phyloP scores from a whole-genome alignment of 2,329 filamentous ascomycete species.

The Exophiala xenobiotica region DNA sequence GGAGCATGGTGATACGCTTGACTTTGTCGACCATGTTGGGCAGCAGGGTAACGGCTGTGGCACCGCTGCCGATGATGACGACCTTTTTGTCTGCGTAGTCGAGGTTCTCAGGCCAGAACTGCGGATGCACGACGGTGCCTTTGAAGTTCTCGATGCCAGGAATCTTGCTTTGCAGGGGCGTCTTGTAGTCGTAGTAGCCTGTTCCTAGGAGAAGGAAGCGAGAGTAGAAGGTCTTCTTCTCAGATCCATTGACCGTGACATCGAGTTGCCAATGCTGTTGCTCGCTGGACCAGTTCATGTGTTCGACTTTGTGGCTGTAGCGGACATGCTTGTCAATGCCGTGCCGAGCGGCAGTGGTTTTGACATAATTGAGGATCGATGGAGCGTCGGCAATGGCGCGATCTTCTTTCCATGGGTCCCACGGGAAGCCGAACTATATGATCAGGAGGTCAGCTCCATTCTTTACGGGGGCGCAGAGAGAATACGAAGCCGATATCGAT shows the following conservation, averaged over 20 bases:
- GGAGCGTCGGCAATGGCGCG: conserved; percentile 53
- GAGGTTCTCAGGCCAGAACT: conserved; percentile 72
- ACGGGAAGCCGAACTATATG: conserved; percentile 68
- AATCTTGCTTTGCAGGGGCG: conserved; percentile 60
- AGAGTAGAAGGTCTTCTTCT: conserved; percentile 31
- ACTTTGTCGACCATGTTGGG: conserved; percentile 67
- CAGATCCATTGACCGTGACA: conserved; percentile 30
- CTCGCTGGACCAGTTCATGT: conserved; percentile 55
- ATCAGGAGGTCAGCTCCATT: no score
- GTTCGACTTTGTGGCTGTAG: conserved; percentile 51
- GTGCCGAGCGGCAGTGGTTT: conserved; percentile 49
- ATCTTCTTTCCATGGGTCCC: conserved; percentile 64
- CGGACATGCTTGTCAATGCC: conserved; percentile 58
- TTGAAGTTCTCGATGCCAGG: conserved; percentile 67
- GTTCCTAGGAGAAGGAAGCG: conserved; percentile 60
- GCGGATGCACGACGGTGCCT: conserved; percentile 65
- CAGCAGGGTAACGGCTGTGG: conserved; percentile 75
- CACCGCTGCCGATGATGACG: conserved; percentile 73
- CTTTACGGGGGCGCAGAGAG: no score
- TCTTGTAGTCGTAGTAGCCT: conserved; percentile 73
- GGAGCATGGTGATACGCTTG: conserved; percentile 71
- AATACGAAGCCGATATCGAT: no score
- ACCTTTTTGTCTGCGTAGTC: conserved; percentile 67
- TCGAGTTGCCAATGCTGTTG: conserved; percentile 44
- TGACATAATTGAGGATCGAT: conserved; percentile 57